Evolutionary conservation across 2,329 filamentous ascomycete genomes (phyloP).

Genomic region (Eutypa lata): DNA sequence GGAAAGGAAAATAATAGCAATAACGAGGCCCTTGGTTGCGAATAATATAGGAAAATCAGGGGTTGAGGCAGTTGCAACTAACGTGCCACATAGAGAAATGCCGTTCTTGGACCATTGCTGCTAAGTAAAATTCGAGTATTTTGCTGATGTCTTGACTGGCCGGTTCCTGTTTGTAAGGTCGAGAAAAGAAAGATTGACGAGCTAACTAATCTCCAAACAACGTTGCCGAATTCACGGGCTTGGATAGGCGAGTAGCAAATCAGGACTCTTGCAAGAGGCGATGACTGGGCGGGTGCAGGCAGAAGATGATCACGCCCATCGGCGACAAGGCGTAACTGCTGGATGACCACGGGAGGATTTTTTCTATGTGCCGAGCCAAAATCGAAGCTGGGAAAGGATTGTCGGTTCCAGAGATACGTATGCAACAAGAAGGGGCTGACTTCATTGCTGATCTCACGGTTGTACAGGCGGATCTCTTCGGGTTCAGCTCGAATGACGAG

Average conservation of each 20-base stretch:
- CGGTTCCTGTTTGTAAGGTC: constrained; percentile 15
- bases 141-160: constrained; percentile 6
- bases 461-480: constrained; percentile 23
- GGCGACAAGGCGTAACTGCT: neutral
- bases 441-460: constrained; percentile 30
- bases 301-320: constrained; percentile 11
- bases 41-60: constrained; percentile 15
- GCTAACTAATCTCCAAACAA: constrained; percentile 22
- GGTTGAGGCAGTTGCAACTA: constrained; percentile 6
- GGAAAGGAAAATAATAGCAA: neutral
- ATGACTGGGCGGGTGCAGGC: constrained; percentile 20
- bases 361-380: constrained; percentile 4
- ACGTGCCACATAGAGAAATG: constrained; percentile 12
- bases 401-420: constrained; percentile 9
- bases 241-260: constrained; percentile 17
- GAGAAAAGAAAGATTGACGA: constrained; percentile 12
- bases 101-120: constrained; percentile 17
- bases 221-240: constrained; percentile 19
- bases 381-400: constrained; percentile 5
- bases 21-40: constrained; percentile 4
- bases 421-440: constrained; percentile 15
- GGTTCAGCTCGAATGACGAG: constrained; percentile 14
- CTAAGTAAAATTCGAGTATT: constrained; percentile 5
- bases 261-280: constrained; percentile 12
- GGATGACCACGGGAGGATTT: neutral